phyloP scores from a whole-genome alignment of 2,329 filamentous ascomycete genomes.

The Fusarium sp. region DNA sequence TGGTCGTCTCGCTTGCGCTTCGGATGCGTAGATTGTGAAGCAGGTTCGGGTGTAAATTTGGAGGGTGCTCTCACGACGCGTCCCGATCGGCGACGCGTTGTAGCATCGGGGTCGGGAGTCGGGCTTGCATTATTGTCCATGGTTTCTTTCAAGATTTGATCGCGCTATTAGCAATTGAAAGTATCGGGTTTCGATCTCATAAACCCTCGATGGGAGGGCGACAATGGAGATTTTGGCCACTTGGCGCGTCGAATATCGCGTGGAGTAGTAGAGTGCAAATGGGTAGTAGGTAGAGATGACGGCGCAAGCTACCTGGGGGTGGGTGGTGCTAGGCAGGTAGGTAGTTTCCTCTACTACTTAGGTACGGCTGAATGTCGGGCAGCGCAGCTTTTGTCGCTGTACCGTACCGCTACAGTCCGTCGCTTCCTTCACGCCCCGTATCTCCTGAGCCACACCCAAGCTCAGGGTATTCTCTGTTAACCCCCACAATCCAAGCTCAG shows the following conservation, averaged over 20 bases:
- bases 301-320: constrained; percentile 43
- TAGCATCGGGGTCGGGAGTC: constrained; percentile 62
- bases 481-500: constrained; percentile 18
- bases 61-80: constrained; percentile 71
- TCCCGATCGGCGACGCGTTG: constrained; percentile 73
- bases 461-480: background rate
- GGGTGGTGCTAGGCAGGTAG: constrained; percentile 17
- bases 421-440: background rate
- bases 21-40: constrained; percentile 54
- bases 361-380: constrained; percentile 43
- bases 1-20: constrained; percentile 69
- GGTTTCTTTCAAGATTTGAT: constrained; percentile 48
- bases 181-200: constrained; percentile 26
- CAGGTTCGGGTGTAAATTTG: constrained; percentile 67
- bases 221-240: constrained; percentile 46
- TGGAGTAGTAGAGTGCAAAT: constrained; percentile 28
- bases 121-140: constrained; percentile 67
- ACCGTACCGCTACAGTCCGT: background rate
- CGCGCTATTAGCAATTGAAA: constrained; percentile 39
- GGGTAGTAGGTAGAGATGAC: constrained; percentile 23
- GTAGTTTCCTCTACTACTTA: constrained; percentile 6
- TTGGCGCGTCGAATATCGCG: constrained; percentile 48
- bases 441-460: constrained; percentile 23
- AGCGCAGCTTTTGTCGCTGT: background rate
- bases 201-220: constrained; percentile 45